These are phyloP conservation scores for Scutellaria baicalensis DNA, from an alignment of 257 asterid species.

Conservation along the genomic window DNA sequence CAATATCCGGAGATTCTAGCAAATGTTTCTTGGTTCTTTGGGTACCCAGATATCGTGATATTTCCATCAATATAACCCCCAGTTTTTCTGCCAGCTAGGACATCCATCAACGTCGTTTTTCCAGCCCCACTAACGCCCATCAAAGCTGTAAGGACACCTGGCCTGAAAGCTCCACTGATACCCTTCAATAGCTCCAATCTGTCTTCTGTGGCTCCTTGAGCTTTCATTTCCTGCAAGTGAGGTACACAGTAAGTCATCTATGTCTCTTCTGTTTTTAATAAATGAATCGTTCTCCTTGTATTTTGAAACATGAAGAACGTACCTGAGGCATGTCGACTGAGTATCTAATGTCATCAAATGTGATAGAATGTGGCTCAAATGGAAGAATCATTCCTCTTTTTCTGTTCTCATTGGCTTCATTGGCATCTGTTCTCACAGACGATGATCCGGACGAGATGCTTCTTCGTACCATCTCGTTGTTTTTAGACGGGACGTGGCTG, in stretches of 20 bases:
- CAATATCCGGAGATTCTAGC: slow-evolving; percentile 32
- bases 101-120: slow-evolving; percentile 57
- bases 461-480: neutral
- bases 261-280: too few species aligned
- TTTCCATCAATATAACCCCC: slow-evolving; percentile 53
- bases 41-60: slow-evolving; percentile 50
- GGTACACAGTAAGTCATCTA: too few species aligned
- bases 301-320: neutral
- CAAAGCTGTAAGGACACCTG: slow-evolving; percentile 52
- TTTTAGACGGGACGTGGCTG: neutral
- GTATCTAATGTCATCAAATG: slow-evolving; percentile 60
- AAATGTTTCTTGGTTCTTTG: slow-evolving; percentile 25
- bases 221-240: slow-evolving; percentile 36
- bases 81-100: slow-evolving; percentile 46
- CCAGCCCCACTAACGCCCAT: slow-evolving; percentile 69
- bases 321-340: slow-evolving; percentile 92
- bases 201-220: slow-evolving; percentile 36
- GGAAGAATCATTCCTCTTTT: slow-evolving; percentile 85
- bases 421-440: neutral
- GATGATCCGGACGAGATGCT: slow-evolving; percentile 26
- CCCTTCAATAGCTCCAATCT: slow-evolving; percentile 35
- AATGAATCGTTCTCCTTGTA: too few species aligned
- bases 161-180: slow-evolving; percentile 47
- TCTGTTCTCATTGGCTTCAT: slow-evolving; percentile 16
- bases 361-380: slow-evolving; percentile 77